Percentiles rank a stretch among this genome's conserved stretches.
These are phyloP conservation scores for Fusarium liriodendri DNA, from an alignment of 2,329 filamentous ascomycete genomes.

Conservation along the genomic window DNA sequence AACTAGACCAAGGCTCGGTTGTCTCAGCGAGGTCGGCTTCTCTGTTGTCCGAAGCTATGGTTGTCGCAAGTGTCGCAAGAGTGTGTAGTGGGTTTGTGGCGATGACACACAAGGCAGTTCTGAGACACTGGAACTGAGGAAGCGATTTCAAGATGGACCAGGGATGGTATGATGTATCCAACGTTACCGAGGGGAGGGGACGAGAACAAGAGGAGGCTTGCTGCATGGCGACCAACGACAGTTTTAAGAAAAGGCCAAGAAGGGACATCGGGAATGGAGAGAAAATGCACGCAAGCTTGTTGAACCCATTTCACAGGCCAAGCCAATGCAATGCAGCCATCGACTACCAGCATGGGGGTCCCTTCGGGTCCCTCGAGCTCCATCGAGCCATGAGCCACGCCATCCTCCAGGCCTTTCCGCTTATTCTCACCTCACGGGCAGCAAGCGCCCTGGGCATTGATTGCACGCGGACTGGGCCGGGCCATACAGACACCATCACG, in stretches of 20 bases:
- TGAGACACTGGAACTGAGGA: slow-evolving; percentile 32
- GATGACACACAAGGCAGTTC: slow-evolving; percentile 8
- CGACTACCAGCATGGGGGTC: not conserved
- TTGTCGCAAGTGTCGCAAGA: slow-evolving; percentile 40
- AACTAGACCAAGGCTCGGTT: slow-evolving; percentile 19
- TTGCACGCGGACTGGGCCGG: not conserved
- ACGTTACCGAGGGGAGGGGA: slow-evolving; percentile 14
- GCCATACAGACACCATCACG: not conserved
- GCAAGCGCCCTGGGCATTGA: slow-evolving; percentile 29
- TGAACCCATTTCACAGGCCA: slow-evolving; percentile 24
- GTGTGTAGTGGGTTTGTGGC: not conserved
- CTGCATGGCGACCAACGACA: slow-evolving; percentile 25
- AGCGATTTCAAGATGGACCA: slow-evolving; percentile 30
- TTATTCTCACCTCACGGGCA: slow-evolving; percentile 20
- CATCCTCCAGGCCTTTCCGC: slow-evolving; percentile 20
- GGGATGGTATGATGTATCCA: slow-evolving; percentile 7
- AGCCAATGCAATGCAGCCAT: slow-evolving; percentile 35
- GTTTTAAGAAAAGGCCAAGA: slow-evolving; percentile 38
- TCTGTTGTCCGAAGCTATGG: slow-evolving; percentile 25
- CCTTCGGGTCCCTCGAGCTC: not conserved
- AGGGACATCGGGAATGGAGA: not conserved
- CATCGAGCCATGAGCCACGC: slow-evolving; percentile 37
- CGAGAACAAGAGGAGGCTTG: slow-evolving; percentile 21
- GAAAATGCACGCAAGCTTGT: slow-evolving; percentile 21
- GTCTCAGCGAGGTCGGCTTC: slow-evolving; percentile 41